phyloP scores from a whole-genome alignment of 2,329 filamentous ascomycete species.

The Zymoseptoria tritici region DNA sequence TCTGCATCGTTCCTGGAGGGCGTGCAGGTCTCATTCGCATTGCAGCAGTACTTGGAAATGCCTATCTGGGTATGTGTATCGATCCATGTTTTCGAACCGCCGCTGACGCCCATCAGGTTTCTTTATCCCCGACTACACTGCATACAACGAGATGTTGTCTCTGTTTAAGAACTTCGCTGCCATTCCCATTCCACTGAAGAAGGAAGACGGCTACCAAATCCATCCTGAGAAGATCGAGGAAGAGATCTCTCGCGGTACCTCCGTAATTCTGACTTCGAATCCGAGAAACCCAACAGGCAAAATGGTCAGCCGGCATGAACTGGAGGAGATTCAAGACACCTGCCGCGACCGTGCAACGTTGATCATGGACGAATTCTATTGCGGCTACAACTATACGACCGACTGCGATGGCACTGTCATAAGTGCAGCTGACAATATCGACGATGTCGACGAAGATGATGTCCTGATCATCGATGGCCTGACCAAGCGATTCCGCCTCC shows the following conservation, averaged over 20 bases:
- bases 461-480: constrained; percentile 92
- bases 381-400: constrained; percentile 87
- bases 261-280: constrained; percentile 87
- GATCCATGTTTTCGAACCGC: not conserved
- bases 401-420: constrained; percentile 87
- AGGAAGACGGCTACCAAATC: constrained; percentile 86
- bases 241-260: constrained; percentile 36
- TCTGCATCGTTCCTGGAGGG: constrained; percentile 90
- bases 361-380: constrained; percentile 94
- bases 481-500: constrained; percentile 92
- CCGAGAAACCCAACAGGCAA: constrained; percentile 90
- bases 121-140: constrained; percentile 63
- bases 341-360: constrained; percentile 84
- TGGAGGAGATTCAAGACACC: constrained; percentile 86
- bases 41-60: constrained; percentile 85
- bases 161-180: constrained; percentile 91
- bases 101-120: constrained; percentile 47
- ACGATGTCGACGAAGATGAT: constrained; percentile 74
- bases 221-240: constrained; percentile 88
- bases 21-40: constrained; percentile 90
- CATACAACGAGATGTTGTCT: constrained; percentile 95
- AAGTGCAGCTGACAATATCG: constrained; percentile 79
- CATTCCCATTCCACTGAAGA: constrained; percentile 75
- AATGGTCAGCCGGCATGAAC: constrained; percentile 74
- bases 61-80: constrained; percentile 70